These are phyloP conservation scores for Aphanomyces cochlioides DNA, from an alignment of 352 stramenopile genomes.

Conservation along the genomic window DNA sequence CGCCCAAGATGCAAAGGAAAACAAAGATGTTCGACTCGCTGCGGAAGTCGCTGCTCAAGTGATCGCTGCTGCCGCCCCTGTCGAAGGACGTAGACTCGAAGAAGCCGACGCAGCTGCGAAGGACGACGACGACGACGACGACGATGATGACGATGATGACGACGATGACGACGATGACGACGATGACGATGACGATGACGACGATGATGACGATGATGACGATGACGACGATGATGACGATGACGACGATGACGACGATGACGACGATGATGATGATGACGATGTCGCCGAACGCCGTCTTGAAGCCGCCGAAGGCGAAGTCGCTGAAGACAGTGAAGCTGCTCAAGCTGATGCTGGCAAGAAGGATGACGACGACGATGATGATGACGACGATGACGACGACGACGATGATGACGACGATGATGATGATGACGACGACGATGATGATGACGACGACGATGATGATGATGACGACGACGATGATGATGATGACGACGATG, in stretches of 20 bases:
- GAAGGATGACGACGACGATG: neutral
- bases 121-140: neutral
- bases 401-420: neutral
- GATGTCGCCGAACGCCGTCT: neutral
- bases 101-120: neutral
- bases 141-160: constrained; percentile 2
- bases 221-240: neutral
- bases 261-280: neutral
- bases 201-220: neutral
- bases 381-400: neutral
- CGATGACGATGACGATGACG: neutral
- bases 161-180: neutral
- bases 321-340: neutral
- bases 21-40: neutral
- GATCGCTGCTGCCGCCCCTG: neutral
- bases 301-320: neutral
- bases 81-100: neutral
- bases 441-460: neutral
- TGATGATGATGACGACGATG: neutral
- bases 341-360: neutral
- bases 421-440: neutral
- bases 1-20: neutral
- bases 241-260: too few relatives aligned
- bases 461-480: constrained; percentile 1
- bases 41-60: neutral